phyloP scores from a whole-genome alignment of 257 asterid species.

The Fraxinus anomala region DNA sequence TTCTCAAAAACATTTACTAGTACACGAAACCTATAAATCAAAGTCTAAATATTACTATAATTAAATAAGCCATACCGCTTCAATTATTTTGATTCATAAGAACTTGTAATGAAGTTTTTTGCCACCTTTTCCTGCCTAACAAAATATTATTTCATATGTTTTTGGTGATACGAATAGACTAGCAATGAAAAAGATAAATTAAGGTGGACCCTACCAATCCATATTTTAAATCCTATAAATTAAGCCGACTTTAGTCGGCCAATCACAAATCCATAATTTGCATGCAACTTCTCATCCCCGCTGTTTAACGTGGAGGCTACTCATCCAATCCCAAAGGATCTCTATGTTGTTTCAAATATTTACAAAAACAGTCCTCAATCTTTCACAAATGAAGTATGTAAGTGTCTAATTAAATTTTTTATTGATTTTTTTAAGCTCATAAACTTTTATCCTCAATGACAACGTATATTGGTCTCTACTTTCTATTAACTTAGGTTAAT shows the following conservation, averaged over 20 bases:
- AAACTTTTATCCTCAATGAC: background rate
- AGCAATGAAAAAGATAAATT: background rate
- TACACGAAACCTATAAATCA: background rate
- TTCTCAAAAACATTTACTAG: no score
- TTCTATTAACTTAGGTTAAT: no score
- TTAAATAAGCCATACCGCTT: no score
- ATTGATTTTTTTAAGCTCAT: background rate
- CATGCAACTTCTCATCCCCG: slow-evolving; percentile 15
- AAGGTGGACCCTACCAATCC: slow-evolving; percentile 21
- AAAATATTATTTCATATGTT: no score
- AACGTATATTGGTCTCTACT: no score
- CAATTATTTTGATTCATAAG: no score
- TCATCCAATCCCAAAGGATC: background rate
- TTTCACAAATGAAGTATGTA: background rate
- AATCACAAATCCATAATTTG: slow-evolving; percentile 19
- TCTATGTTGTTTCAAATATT: background rate
- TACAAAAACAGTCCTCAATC: background rate
- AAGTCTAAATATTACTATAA: no score
- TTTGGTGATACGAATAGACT: background rate
- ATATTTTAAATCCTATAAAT: background rate
- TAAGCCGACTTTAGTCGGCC: slow-evolving; percentile 32
- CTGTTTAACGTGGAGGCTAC: slow-evolving; percentile 25
- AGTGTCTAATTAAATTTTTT: background rate
- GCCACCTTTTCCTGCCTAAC: background rate
- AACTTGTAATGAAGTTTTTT: background rate